Base-by-base conservation (phyloP, 75 land plant genomes). In the Cupressus sempervirens region DNA sequence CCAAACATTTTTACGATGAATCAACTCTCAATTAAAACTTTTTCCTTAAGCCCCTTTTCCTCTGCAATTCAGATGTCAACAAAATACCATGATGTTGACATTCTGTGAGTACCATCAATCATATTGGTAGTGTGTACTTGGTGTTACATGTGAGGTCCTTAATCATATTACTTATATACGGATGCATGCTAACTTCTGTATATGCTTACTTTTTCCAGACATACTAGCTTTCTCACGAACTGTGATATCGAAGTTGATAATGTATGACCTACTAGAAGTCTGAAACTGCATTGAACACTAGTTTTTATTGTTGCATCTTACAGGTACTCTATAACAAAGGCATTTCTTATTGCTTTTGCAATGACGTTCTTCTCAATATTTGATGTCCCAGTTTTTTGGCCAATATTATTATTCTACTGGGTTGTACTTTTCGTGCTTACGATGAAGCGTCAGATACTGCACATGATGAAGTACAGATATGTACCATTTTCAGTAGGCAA, bases 391-490 rank as follows among this genome's bases (percentile, higher is more conserved):
- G 93, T 92, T 29, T 92, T 92, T 80, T 92, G 93, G 92, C 94
- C 94, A 14, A 91, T 93, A 45, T 80, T 93, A 35, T 80, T 93
- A 34, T 86, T 88, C 74, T 93, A 93, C 82, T 93, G 94, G 94
- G 80, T 93, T 83, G 92, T 93, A 83, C 94, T 93, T 54, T 93
- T 93, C 80, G 88, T 88, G 14, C 87, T 93, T 34, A 93, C 94
- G 45, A 93, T 93, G 94, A 93, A 92, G 89, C 93, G 94, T 41
- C 94, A 93, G 82, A 93, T 93, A 50, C 83, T 88, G 48, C 94
- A 93, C 86, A 93, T 93, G 94, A 88, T 93, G 84, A 93, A 93
- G 74, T 92, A 92, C 88, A 90, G 85, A 86, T 93, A 93, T 70
- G 84, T 93, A 20, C 94, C 94, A 38, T 93, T 93, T 83, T 75